These are phyloP conservation scores for Heliamphora exappendiculata DNA, from an alignment of 148 eudicot genomes.

Conservation along the genomic window DNA sequence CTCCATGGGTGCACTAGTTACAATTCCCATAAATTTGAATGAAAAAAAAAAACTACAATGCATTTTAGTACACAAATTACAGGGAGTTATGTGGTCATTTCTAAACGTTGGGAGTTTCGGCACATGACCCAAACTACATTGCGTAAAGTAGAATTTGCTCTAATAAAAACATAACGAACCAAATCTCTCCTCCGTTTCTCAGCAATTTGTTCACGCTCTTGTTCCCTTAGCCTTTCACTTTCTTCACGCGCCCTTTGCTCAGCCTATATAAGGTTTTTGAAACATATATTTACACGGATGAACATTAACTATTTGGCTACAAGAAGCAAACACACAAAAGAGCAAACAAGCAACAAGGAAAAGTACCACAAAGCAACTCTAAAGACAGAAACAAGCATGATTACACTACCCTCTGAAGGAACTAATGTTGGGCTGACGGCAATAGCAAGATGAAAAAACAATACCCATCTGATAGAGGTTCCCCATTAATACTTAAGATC, in stretches of 20 bases:
- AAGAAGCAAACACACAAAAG: not conserved
- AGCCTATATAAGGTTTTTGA: slow-evolving; percentile 36
- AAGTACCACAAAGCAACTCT: not conserved
- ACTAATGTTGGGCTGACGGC: not conserved
- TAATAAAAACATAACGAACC: slow-evolving; percentile 32
- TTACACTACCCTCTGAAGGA: not conserved
- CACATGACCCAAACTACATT: no score
- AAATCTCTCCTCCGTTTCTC: slow-evolving; percentile 87
- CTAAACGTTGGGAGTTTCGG: no score
- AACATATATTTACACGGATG: not conserved
- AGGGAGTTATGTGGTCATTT: no score
- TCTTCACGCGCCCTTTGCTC: slow-evolving; percentile 93
- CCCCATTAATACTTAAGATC: no score
- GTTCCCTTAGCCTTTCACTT: slow-evolving; percentile 83
- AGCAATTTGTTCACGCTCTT: slow-evolving; percentile 89
- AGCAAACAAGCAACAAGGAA: not conserved
- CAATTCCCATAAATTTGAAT: no score
- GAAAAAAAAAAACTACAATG: no score
- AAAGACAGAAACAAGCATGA: not conserved
- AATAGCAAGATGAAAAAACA: not conserved
- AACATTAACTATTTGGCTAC: not conserved
- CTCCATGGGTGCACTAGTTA: no score
- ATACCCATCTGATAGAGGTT: no score
- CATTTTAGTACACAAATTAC: no score
- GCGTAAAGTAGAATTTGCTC: not conserved